A percentile compares a stretch with the other conserved stretches of the same genome.
phyloP scores from a whole-genome alignment of 2,329 filamentous ascomycete genomes.

The Cladosporium sp. region DNA sequence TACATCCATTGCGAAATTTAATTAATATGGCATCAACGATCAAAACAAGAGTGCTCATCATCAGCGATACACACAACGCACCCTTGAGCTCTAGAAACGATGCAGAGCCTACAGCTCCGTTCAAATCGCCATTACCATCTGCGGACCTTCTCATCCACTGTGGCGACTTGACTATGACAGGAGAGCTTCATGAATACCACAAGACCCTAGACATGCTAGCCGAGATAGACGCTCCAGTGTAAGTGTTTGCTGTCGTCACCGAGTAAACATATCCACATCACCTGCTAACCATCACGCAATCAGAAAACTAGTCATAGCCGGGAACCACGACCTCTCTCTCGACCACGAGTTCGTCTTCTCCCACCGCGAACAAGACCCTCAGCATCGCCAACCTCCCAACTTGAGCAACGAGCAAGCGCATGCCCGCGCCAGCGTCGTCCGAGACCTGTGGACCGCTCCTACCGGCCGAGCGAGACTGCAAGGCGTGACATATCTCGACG shows the following conservation, averaged over 20 bases:
- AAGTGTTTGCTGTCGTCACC: background rate
- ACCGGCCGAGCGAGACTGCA: conserved; percentile 34
- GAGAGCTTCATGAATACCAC: conserved; percentile 46
- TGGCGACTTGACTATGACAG: conserved; percentile 55
- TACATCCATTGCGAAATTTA: background rate
- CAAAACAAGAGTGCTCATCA: conserved; percentile 40
- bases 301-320: conserved; percentile 57
- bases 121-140: conserved; percentile 41
- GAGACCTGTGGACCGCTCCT: conserved; percentile 19
- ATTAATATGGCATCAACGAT: conserved; percentile 31
- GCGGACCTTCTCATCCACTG: conserved; percentile 55
- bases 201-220: conserved; percentile 45
- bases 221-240: conserved; percentile 47
- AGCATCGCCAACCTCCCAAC: conserved; percentile 6
- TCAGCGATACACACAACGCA: conserved; percentile 42
- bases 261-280: too few relatives aligned
- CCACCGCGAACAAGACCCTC: conserved; percentile 10
- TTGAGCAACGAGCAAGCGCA: conserved; percentile 10
- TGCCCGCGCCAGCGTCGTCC: conserved; percentile 14
- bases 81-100: conserved; percentile 7
- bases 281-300: background rate
- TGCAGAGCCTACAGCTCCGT: conserved; percentile 10
- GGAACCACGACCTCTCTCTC: conserved; percentile 59
- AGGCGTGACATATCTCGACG: conserved; percentile 54
- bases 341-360: conserved; percentile 34